Percentiles rank a stretch among this genome's conserved stretches.
Evolutionary conservation across 768 basidiomycete species (phyloP).

Genomic region (Mycena venus): DNA sequence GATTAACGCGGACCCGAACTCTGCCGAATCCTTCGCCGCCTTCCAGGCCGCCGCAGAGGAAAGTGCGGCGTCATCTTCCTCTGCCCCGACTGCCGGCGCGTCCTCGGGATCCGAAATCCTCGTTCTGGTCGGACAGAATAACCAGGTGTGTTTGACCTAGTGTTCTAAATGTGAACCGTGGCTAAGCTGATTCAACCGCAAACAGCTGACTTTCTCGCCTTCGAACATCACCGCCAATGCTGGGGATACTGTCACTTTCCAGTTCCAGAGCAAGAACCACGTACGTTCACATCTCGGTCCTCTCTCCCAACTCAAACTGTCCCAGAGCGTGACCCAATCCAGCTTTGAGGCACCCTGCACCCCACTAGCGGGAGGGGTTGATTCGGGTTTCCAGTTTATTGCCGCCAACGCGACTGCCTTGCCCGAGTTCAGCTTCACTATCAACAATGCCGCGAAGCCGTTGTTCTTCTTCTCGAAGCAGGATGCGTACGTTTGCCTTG

Average conservation of each 20-base stretch:
- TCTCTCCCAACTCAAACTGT: background rate
- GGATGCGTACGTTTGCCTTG: background rate
- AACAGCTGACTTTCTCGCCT: slow-evolving; percentile 54
- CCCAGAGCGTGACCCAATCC: background rate
- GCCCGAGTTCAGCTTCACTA: background rate
- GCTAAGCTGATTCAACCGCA: too few relatives aligned
- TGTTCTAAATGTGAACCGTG: background rate
- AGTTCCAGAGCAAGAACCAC: slow-evolving; percentile 50
- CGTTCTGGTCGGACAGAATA: slow-evolving; percentile 45
- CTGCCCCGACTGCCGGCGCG: background rate
- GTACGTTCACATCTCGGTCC: background rate
- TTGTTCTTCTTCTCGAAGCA: background rate
- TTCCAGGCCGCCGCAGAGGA: slow-evolving; percentile 13
- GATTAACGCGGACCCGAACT: background rate
- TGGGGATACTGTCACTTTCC: slow-evolving; percentile 46
- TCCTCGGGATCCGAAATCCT: background rate
- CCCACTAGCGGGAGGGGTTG: background rate
- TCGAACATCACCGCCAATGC: slow-evolving; percentile 43
- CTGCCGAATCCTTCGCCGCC: slow-evolving; percentile 5
- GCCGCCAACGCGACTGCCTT: background rate
- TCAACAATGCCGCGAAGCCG: background rate
- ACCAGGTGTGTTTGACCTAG: slow-evolving; percentile 39
- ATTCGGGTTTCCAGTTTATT: background rate
- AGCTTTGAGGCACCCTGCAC: background rate
- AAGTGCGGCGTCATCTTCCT: background rate